These are phyloP conservation scores for Fragaria ananassa DNA, from an alignment of 306 rosid genomes.

Conservation along the genomic window DNA sequence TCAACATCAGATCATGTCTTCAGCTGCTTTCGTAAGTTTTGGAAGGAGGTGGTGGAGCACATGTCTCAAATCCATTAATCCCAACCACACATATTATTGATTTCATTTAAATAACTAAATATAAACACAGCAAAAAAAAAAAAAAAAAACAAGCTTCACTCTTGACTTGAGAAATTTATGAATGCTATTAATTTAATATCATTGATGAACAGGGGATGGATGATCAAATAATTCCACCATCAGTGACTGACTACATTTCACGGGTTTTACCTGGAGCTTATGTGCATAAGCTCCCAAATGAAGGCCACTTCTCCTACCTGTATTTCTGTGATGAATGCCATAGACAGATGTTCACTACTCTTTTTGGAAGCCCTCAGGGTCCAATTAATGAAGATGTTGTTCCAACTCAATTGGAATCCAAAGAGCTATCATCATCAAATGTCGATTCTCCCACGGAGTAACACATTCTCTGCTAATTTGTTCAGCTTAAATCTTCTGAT, in stretches of 20 bases:
- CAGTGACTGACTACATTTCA: slow-evolving; percentile 57
- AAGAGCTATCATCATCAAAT: slow-evolving; percentile 21
- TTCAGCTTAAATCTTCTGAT: slow-evolving; percentile 28
- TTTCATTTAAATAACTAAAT: not conserved
- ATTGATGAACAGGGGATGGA: slow-evolving; percentile 71
- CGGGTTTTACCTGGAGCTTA: slow-evolving; percentile 71
- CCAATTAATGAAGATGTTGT: slow-evolving; percentile 29
- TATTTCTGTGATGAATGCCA: slow-evolving; percentile 85
- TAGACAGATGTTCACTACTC: slow-evolving; percentile 57
- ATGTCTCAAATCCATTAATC: not conserved
- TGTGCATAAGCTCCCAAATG: slow-evolving; percentile 77
- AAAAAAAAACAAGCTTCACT: too few relatives aligned
- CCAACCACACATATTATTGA: not conserved
- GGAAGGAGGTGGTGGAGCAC: not conserved
- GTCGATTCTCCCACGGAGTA: slow-evolving; percentile 33
- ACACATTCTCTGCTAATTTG: slow-evolving; percentile 23
- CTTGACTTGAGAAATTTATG: not conserved
- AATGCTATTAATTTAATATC: slow-evolving; percentile 11
- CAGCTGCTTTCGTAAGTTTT: not conserved
- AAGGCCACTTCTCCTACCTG: slow-evolving; percentile 87
- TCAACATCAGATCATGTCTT: not conserved
- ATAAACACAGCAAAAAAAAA: too few relatives aligned
- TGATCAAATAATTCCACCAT: slow-evolving; percentile 73
- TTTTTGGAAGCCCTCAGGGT: slow-evolving; percentile 79
- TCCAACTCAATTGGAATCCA: slow-evolving; percentile 26